Evolutionary conservation across 2,329 filamentous ascomycete genomes (phyloP).

Genomic region (Fusarium robinianum): DNA sequence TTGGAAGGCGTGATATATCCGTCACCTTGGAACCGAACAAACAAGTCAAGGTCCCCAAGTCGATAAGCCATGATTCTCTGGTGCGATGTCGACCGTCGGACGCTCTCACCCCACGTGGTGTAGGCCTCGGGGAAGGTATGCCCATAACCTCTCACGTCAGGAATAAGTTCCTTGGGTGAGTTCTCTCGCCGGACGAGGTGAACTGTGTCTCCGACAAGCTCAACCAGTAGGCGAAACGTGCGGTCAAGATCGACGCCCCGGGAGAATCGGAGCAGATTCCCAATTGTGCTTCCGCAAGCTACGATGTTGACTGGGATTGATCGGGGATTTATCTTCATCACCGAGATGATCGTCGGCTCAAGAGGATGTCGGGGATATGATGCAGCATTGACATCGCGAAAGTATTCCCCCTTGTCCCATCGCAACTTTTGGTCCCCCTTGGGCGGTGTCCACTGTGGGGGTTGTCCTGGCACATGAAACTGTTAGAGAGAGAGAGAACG

Average conservation of each 20-base stretch:
- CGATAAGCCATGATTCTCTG: slow-evolving; percentile 64
- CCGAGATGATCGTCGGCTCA: slow-evolving; percentile 53
- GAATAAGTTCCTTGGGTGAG: slow-evolving; percentile 60
- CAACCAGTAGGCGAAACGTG: slow-evolving; percentile 62
- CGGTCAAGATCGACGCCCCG: slow-evolving; percentile 50
- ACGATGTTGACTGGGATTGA: slow-evolving; percentile 57
- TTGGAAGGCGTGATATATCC: slow-evolving; percentile 29
- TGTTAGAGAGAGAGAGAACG: slow-evolving; percentile 1
- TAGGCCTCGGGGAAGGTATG: slow-evolving; percentile 70
- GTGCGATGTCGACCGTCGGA: slow-evolving; percentile 61
- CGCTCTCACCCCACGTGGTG: slow-evolving; percentile 63
- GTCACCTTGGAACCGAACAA: slow-evolving; percentile 38
- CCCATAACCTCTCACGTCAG: slow-evolving; percentile 62
- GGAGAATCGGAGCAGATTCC: slow-evolving; percentile 63
- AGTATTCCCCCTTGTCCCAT: slow-evolving; percentile 53
- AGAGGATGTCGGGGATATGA: slow-evolving; percentile 54
- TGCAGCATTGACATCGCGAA: slow-evolving; percentile 59
- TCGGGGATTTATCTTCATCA: slow-evolving; percentile 37
- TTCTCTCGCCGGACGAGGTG: slow-evolving; percentile 68
- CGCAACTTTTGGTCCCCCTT: not conserved
- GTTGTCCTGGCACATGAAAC: slow-evolving; percentile 28
- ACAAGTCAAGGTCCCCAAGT: slow-evolving; percentile 49
- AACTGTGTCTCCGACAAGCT: slow-evolving; percentile 58
- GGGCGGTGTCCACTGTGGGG: slow-evolving; percentile 31
- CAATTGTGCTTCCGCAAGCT: slow-evolving; percentile 63